Conservation (phyloP, 1,139 yeast species). For the Saccharomyces hybrid region DNA sequence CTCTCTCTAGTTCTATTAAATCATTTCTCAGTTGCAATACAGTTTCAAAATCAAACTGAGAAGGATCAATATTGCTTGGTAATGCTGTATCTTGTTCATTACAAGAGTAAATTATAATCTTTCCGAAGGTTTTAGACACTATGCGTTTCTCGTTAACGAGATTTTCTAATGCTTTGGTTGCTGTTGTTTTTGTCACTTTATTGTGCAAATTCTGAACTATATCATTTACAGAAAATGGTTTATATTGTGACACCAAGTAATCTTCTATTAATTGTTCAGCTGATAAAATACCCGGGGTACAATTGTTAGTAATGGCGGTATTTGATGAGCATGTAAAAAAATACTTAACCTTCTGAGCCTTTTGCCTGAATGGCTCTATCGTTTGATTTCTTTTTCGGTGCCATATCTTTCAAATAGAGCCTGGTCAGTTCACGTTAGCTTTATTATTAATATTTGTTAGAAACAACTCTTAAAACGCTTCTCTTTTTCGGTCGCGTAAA, state of each 20-base stretch:
- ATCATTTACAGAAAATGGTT: conserved; percentile 37
- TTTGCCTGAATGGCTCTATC: neutral
- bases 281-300: neutral
- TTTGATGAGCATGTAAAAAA: neutral
- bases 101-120: conserved; percentile 34
- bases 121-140: conserved; percentile 34
- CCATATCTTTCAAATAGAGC: neutral
- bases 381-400: neutral
- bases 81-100: conserved; percentile 21
- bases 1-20: conserved; percentile 16
- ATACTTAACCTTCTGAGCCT: neutral
- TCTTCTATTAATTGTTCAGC: conserved; percentile 13
- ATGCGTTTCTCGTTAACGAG: conserved; percentile 29
- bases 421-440: neutral
- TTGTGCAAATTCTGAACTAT: conserved; percentile 36
- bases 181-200: conserved; percentile 29
- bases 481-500: neutral
- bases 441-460: neutral
- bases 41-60: conserved; percentile 13
- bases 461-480: neutral
- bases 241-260: conserved; percentile 35
- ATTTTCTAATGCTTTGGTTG: conserved; percentile 30
- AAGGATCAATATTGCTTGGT: conserved; percentile 9
- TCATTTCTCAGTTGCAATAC: conserved; percentile 19
- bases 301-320: neutral